Conservation (phyloP, 2,329 filamentous ascomycete genomes). For the Xylariaceae sp. region DNA sequence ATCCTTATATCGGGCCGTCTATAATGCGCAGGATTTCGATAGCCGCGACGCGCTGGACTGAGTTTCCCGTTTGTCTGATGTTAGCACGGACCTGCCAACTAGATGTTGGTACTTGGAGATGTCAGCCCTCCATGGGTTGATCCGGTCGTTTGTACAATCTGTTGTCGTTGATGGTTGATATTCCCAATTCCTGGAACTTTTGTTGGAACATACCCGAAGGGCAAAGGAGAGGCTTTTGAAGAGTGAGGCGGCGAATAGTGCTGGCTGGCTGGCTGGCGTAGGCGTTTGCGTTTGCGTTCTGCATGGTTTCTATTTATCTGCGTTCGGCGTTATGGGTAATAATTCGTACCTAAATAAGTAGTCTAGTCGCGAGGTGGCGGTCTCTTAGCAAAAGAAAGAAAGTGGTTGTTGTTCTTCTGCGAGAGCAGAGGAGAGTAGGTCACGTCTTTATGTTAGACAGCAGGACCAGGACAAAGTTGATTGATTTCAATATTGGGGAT, state of each 20-base stretch:
- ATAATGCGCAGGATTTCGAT: slow-evolving; percentile 14
- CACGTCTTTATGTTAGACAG: too few species aligned
- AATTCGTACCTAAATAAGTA: too few species aligned
- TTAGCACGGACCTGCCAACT: background rate
- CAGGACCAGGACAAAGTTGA: too few species aligned
- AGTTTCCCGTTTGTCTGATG: slow-evolving; percentile 6
- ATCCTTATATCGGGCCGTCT: slow-evolving; percentile 18
- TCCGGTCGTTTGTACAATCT: too few species aligned
- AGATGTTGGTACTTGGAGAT: slow-evolving; percentile 5
- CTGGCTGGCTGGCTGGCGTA: slow-evolving; percentile 10
- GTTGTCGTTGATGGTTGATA: too few species aligned
- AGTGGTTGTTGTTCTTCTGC: too few species aligned
- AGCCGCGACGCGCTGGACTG: slow-evolving; percentile 11
- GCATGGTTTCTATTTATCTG: slow-evolving; percentile 1
- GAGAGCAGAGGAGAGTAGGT: too few species aligned
- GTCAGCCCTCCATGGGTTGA: too few species aligned
- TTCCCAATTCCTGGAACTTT: slow-evolving; percentile 9
- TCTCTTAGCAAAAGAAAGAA: too few species aligned
- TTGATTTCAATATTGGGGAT: too few species aligned
- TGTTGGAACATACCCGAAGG: slow-evolving; percentile 24
- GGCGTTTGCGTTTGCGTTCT: slow-evolving; percentile 7
- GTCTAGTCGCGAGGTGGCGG: too few species aligned
- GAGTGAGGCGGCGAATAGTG: slow-evolving; percentile 12
- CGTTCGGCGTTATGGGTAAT: too few species aligned
- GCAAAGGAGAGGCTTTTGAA: slow-evolving; percentile 11